A percentile compares a stretch with the other conserved stretches of the same genome.
Conservation (phyloP, 169 alveolate genomes). For the Plasmodium vivax region DNA sequence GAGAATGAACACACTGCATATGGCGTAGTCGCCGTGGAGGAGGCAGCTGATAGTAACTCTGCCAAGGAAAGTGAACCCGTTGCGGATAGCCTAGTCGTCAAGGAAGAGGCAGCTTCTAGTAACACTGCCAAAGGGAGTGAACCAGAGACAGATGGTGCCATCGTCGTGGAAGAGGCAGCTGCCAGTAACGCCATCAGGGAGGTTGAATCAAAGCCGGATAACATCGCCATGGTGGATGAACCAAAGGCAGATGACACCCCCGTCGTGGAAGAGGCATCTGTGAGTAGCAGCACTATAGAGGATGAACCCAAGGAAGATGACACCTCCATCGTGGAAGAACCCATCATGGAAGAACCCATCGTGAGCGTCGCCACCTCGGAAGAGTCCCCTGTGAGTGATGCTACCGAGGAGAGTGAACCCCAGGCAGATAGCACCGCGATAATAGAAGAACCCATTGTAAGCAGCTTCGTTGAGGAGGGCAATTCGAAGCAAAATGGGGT, state of each 20-base stretch:
- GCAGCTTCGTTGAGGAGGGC: too few relatives aligned
- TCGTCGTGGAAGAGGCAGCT: not conserved
- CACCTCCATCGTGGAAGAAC: too few relatives aligned
- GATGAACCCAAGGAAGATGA: too few relatives aligned
- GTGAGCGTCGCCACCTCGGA: not conserved
- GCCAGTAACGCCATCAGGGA: not conserved
- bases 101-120: not conserved
- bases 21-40: not conserved
- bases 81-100: not conserved
- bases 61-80: not conserved
- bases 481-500: not conserved
- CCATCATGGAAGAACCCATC: too few relatives aligned
- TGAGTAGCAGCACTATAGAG: too few relatives aligned
- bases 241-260: too few relatives aligned
- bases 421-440: not conserved
- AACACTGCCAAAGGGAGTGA: not conserved
- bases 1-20: not conserved
- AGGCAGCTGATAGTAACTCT: not conserved
- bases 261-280: too few relatives aligned
- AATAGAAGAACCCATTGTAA: not conserved
- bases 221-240: not conserved
- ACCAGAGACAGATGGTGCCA: not conserved
- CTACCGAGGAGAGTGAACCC: not conserved
- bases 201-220: not conserved
- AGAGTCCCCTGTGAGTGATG: too few relatives aligned